Conservation (phyloP, 2,329 filamentous ascomycete genomes). For the Pseudogymnoascus sp. region DNA sequence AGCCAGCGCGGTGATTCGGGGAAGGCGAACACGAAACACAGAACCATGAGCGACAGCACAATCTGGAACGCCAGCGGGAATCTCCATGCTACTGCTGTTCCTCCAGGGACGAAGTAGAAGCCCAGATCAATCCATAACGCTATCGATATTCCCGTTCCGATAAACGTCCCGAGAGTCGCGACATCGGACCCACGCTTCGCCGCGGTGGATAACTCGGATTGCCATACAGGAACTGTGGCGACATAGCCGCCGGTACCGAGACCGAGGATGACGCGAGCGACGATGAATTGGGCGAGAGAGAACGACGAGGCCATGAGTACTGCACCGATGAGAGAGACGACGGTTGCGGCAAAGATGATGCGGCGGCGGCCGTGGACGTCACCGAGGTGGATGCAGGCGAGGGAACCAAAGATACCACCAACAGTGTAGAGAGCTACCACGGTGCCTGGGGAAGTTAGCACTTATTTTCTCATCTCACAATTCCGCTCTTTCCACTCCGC, state of each 20-base stretch:
- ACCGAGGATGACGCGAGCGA: slow-evolving; percentile 35
- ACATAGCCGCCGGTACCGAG: slow-evolving; percentile 34
- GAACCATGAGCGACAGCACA: slow-evolving; percentile 28
- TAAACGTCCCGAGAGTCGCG: slow-evolving; percentile 32
- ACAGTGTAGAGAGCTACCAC: slow-evolving; percentile 33
- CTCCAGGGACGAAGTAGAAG: slow-evolving; percentile 31
- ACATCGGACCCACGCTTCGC: slow-evolving; percentile 38
- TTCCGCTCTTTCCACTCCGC: no score
- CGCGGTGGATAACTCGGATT: slow-evolving; percentile 33
- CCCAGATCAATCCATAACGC: slow-evolving; percentile 40
- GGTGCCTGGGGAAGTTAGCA: slow-evolving; percentile 19
- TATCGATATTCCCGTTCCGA: slow-evolving; percentile 32
- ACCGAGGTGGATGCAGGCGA: slow-evolving; percentile 32
- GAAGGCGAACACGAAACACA: slow-evolving; percentile 30
- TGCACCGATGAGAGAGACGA: slow-evolving; percentile 36
- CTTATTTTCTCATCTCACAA: slow-evolving; percentile 12
- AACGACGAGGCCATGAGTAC: slow-evolving; percentile 36
- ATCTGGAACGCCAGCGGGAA: slow-evolving; percentile 33
- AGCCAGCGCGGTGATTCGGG: slow-evolving; percentile 34
- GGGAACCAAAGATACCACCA: slow-evolving; percentile 32
- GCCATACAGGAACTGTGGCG: slow-evolving; percentile 36
- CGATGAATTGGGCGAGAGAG: slow-evolving; percentile 35
- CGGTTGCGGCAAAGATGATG: slow-evolving; percentile 33
- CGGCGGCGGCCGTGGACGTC: slow-evolving; percentile 36
- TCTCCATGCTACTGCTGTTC: slow-evolving; percentile 28